Evolutionary conservation across 345 rosid species (phyloP).

Genomic region (Salix purpurea): DNA sequence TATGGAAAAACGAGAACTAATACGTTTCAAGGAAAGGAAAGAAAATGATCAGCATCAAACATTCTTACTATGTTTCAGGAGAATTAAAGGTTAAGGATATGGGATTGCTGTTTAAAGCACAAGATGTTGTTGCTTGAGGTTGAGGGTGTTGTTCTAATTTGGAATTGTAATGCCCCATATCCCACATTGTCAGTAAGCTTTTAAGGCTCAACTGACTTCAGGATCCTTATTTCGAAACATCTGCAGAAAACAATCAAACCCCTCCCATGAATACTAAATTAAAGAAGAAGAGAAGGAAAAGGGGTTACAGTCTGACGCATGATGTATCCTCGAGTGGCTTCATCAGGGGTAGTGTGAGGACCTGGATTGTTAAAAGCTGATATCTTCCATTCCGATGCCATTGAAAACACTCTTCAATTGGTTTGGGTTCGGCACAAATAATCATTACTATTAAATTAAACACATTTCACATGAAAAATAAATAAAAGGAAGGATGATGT

Average conservation of each 20-base stretch:
- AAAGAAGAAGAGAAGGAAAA: background rate
- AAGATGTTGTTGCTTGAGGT: too few relatives aligned
- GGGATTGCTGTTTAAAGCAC: too few relatives aligned
- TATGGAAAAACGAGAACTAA: background rate
- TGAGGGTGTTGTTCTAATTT: too few relatives aligned
- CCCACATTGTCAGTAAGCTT: constrained; percentile 28
- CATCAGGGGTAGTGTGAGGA: constrained; percentile 50
- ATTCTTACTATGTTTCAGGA: too few relatives aligned
- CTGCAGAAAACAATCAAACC: constrained; percentile 30
- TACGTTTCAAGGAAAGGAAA: too few relatives aligned
- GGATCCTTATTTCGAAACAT: constrained; percentile 97
- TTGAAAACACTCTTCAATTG: constrained; percentile 41
- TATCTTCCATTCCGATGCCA: constrained; percentile 72
- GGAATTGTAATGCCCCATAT: too few relatives aligned
- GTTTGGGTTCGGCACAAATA: background rate
- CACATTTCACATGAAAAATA: background rate
- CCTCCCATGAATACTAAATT: background rate
- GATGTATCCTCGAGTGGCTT: constrained; percentile 74
- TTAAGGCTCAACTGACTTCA: constrained; percentile 77
- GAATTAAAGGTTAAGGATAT: too few relatives aligned
- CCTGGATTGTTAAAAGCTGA: constrained; percentile 81
- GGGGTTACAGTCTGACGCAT: constrained; percentile 82
- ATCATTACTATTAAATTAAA: background rate
- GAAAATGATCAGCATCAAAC: too few relatives aligned
- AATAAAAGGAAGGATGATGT: too few relatives aligned